A percentile compares a stretch with the other conserved stretches of the same genome.
Conservation (phyloP, 2,329 filamentous ascomycete species). For the Metarhizium rileyi region DNA sequence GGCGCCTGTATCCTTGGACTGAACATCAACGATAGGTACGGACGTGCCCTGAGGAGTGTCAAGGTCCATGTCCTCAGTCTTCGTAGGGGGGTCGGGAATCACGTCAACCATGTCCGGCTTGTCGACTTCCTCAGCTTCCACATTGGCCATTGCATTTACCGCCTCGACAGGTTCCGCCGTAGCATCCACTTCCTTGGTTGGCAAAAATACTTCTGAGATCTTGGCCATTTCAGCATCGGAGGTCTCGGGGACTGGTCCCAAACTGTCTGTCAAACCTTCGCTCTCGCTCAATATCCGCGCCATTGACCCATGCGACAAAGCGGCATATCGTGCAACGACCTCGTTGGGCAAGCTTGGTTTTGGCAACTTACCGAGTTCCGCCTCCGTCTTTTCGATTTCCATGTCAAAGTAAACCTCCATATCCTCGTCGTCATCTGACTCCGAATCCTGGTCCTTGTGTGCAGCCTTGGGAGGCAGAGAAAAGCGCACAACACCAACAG, state of each 20-base stretch:
- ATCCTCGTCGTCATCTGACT: slow-evolving; percentile 49
- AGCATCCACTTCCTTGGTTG: not conserved
- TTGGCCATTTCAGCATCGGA: slow-evolving; percentile 4
- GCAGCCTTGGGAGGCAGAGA: slow-evolving; percentile 29
- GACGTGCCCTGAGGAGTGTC: slow-evolving; percentile 15
- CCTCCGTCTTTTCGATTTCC: slow-evolving; percentile 42
- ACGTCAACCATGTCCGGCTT: not conserved
- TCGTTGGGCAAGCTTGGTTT: slow-evolving; percentile 28
- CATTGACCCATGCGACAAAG: slow-evolving; percentile 39
- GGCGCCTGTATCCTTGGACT: not conserved
- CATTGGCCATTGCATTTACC: not conserved
- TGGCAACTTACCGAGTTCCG: slow-evolving; percentile 37
- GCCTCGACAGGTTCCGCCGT: not conserved
- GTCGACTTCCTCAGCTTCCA: slow-evolving; percentile 1
- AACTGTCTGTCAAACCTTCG: slow-evolving; percentile 32
- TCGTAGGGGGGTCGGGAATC: slow-evolving; percentile 14
- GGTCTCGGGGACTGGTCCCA: slow-evolving; percentile 23
- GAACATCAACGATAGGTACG: slow-evolving; percentile 1
- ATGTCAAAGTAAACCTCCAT: slow-evolving; percentile 47
- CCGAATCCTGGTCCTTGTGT: slow-evolving; percentile 24
- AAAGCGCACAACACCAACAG: slow-evolving; percentile 26
- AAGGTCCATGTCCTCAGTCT: slow-evolving; percentile 32
- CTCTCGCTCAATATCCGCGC: slow-evolving; percentile 35
- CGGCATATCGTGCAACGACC: slow-evolving; percentile 36
- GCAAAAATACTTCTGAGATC: not conserved